Evolutionary conservation across 257 asterid genomes (phyloP).

Genomic region (Fraxinus quadrangulata): DNA sequence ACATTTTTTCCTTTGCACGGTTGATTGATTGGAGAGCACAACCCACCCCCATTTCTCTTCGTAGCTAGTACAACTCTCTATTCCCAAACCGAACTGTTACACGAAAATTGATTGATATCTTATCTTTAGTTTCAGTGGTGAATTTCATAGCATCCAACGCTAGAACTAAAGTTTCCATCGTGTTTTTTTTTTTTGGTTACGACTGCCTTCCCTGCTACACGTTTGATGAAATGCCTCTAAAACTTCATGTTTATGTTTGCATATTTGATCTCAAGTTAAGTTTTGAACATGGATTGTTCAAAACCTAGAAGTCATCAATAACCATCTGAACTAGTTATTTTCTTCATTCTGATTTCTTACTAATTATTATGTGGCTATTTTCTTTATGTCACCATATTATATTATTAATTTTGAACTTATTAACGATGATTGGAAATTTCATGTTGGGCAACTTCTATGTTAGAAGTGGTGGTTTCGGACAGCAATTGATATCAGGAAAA

Average conservation of each 20-base stretch:
- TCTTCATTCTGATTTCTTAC: neutral
- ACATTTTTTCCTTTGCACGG: neutral
- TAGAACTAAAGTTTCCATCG: neutral
- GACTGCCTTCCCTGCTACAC: neutral
- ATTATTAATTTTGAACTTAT: neutral
- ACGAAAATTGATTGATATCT: too few relatives aligned
- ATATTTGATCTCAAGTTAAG: conserved; percentile 15
- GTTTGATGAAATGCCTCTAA: conserved; percentile 23
- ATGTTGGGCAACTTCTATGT: neutral
- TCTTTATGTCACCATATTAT: too few relatives aligned
- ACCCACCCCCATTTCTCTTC: neutral
- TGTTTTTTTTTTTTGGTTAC: neutral
- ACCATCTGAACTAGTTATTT: neutral
- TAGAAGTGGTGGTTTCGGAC: neutral
- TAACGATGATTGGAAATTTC: neutral
- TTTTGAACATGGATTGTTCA: neutral
- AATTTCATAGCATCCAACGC: neutral
- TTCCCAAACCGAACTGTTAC: neutral
- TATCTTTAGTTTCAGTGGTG: neutral
- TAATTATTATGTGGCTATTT: too few relatives aligned
- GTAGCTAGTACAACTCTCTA: neutral
- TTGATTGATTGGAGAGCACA: neutral
- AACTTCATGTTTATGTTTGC: conserved; percentile 3
- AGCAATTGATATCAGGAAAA: too few relatives aligned
- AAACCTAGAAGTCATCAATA: too few relatives aligned